These are phyloP conservation scores for Aspergillus alliaceus DNA, from an alignment of 2,329 filamentous ascomycete genomes.

Conservation along the genomic window DNA sequence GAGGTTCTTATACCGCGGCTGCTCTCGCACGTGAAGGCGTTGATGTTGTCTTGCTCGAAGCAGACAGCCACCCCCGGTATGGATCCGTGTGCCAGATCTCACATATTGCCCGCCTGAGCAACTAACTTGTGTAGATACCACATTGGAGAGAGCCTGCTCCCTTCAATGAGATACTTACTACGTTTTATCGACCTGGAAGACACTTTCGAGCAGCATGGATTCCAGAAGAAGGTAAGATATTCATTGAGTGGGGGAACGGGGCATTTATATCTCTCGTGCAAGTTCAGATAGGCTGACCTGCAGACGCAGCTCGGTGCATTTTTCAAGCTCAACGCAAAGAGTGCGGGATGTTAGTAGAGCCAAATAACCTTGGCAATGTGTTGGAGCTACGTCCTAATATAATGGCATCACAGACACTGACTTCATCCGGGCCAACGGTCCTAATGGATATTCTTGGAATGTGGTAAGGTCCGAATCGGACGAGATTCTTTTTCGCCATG, in stretches of 20 bases:
- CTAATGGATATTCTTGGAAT: not conserved
- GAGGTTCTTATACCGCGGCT: not conserved
- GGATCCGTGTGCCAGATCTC: no score
- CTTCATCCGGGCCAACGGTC: not conserved
- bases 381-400: not conserved
- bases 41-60: not conserved
- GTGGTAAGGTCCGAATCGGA: not conserved
- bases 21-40: not conserved
- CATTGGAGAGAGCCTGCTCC: conserved; percentile 1
- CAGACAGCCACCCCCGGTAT: not conserved
- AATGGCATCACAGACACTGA: no score
- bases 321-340: not conserved
- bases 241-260: no score
- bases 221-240: not conserved
- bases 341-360: no score
- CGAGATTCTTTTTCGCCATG: not conserved
- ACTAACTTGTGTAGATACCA: no score
- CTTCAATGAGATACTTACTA: not conserved
- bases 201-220: not conserved
- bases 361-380: no score
- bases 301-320: no score
- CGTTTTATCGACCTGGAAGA: not conserved
- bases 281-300: no score
- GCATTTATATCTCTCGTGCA: no score
- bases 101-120: no score